Percentiles rank a stretch among this genome's conserved stretches.
phyloP scores from a whole-genome alignment of 345 rosid genomes.

The Odontarrhena argentea region DNA sequence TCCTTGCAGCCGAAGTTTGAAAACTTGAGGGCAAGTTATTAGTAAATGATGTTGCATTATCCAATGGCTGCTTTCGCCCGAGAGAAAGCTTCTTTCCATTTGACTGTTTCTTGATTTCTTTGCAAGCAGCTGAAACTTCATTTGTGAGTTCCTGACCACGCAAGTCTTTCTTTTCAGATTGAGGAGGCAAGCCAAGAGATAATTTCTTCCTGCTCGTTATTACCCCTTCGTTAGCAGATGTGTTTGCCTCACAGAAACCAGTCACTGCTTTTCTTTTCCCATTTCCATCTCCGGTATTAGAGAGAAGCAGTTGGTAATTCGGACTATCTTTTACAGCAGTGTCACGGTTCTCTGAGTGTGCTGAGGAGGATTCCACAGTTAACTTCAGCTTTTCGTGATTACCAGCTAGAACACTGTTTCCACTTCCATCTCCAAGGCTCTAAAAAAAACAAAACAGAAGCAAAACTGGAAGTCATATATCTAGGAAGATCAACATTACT shows the following conservation, averaged over 20 bases:
- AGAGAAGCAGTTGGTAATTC: constrained; percentile 3
- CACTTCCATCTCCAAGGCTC: constrained; percentile 42
- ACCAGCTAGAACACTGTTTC: constrained; percentile 30
- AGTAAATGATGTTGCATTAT: constrained; percentile 25
- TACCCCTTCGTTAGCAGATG: constrained; percentile 10
- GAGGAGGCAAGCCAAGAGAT: constrained; percentile 45
- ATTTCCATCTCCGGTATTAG: constrained; percentile 32
- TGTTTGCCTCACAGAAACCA: constrained; percentile 19
- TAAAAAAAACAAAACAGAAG: constrained; percentile 15
- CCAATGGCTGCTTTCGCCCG: constrained; percentile 40
- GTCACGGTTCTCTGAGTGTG: constrained; percentile 25
- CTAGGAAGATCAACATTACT: neutral
- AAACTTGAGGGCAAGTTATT: constrained; percentile 23
- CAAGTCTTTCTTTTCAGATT: constrained; percentile 35
- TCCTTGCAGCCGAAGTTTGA: constrained; percentile 31
- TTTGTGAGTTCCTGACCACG: constrained; percentile 26
- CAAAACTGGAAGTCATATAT: neutral
- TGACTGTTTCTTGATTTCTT: constrained; percentile 32
- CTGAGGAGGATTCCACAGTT: constrained; percentile 44
- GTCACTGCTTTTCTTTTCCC: constrained; percentile 31
- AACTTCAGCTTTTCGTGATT: constrained; percentile 34
- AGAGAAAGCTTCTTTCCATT: constrained; percentile 54
- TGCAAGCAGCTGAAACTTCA: constrained; percentile 25
- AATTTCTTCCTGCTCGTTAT: constrained; percentile 41
- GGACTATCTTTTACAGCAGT: constrained; percentile 30